A percentile compares a stretch with the other conserved stretches of the same genome.
Evolutionary conservation across 139 green algal species (phyloP).

Genomic region (Mesotaenium endlicherianum): DNA sequence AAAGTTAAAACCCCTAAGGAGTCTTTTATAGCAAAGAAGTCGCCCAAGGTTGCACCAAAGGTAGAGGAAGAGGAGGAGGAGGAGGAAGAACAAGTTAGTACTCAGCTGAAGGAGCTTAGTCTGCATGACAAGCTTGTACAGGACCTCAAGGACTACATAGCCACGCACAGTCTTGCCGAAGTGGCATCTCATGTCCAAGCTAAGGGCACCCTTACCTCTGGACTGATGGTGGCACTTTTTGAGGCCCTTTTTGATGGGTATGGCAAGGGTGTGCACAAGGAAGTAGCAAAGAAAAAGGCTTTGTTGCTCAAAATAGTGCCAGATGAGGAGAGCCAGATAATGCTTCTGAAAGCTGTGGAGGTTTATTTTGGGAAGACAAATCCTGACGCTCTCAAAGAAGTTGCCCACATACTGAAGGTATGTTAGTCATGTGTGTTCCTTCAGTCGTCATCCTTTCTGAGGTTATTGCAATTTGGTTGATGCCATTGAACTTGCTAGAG

Average conservation of each 20-base stretch:
- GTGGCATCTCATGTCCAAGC: not conserved
- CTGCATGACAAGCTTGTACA: conserved; percentile 37
- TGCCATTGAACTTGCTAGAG: not conserved
- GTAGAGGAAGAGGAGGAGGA: conserved; percentile 25
- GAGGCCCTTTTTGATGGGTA: conserved; percentile 14
- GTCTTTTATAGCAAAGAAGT: conserved; percentile 1
- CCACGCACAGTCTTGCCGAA: conserved; percentile 35
- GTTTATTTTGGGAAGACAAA: conserved; percentile 45
- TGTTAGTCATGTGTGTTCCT: no score
- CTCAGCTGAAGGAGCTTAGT: conserved; percentile 27
- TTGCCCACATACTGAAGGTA: conserved; percentile 75
- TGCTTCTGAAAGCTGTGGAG: conserved; percentile 50
- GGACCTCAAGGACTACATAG: conserved; percentile 35
- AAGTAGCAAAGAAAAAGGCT: conserved; percentile 50
- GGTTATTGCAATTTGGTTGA: not conserved
- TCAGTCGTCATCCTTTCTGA: no score
- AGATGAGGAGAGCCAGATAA: conserved; percentile 34
- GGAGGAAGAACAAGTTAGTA: conserved; percentile 31
- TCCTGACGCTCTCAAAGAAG: conserved; percentile 61
- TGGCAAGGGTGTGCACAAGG: conserved; percentile 21
- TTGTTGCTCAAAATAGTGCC: not conserved
- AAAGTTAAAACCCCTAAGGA: not conserved
- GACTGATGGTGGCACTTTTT: conserved; percentile 18
- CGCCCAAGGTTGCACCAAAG: not conserved
- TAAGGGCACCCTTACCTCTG: conserved; percentile 5